Evolutionary conservation across 176 grass and related monocot genomes (phyloP), one percentile per base, ranked within the genome.

Genomic region (Oryza nivara): DNA sequence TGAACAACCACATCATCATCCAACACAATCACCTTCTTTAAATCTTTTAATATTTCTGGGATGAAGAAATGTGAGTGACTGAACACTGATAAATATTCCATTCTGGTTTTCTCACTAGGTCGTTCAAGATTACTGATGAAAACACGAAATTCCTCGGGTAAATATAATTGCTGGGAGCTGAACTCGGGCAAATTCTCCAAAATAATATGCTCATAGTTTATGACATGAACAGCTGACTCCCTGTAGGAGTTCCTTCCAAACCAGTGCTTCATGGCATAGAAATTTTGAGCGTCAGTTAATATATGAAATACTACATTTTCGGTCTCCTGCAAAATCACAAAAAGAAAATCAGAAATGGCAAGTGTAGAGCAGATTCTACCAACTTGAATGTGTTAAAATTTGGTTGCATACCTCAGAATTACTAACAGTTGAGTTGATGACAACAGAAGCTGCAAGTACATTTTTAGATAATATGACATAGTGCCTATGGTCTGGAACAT

Each of bases 1-100:
- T 96, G 96, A 88, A 99, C 86, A 81, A 99, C 84, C 83, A 99
- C 87, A 82, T 99, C 96, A 92, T 99, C 96, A 78, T 99, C 96
- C 72, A 99, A 89, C 72, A 99, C 78, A 73, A 99, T 77, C 72
- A 96, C 88, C 86, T 89, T 93, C 75, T 94, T 95, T 74, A 99
- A 88, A 85, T 92, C 91, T 75, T 91, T 99, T 83, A 99, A 99
- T 89, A 99, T 93, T 88, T 99, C 91, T 0, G 96, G 91, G 83
- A 99, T 89, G 82, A 96, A 85, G 88, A 94, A 99, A 84, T 99
- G 96, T 9, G 96, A 96, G 82, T 99, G 96, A 85, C 96, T 92
- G 80, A 99, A 99, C 72, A 99, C 65, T 47, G 93, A 86, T 82
- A 99, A 82, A 83, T 99, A 99, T 45, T 92, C 90, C 80, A 90